phyloP scores from a whole-genome alignment of 352 stramenopile species.

The Phytophthora ohioensis region DNA sequence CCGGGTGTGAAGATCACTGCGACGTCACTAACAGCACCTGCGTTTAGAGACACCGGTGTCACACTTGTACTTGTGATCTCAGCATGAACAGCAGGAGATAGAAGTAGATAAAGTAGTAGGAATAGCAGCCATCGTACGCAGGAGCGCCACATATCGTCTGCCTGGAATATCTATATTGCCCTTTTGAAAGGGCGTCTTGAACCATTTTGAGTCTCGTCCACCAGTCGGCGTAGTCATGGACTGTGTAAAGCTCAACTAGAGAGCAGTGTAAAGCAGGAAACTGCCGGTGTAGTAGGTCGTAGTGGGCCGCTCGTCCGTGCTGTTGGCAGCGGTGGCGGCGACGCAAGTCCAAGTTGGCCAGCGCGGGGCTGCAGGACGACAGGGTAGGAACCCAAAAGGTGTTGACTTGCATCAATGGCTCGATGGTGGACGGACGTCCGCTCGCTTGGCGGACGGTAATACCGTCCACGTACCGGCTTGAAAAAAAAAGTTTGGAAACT shows the following conservation, averaged over 20 bases:
- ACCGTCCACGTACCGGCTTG: no score
- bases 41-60: constrained; percentile 29
- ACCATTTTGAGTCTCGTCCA: not conserved
- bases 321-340: not conserved
- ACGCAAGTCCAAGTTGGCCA: no score
- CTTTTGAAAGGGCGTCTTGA: constrained; percentile 13
- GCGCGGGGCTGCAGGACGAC: no score
- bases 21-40: constrained; percentile 31
- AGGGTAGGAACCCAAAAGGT: no score
- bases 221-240: no score
- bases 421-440: no score
- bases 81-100: constrained; percentile 11
- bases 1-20: constrained; percentile 40
- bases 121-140: constrained; percentile 3
- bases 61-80: constrained; percentile 38
- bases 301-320: not conserved
- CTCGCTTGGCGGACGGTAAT: no score
- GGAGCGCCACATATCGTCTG: constrained; percentile 19
- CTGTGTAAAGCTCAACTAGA: no score
- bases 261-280: no score
- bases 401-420: no score
- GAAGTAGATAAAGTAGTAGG: constrained; percentile 14
- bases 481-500: no score
- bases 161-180: constrained; percentile 3
- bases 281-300: not conserved